Percentiles rank a stretch among this genome's conserved stretches.
phyloP scores from a whole-genome alignment of 2,329 filamentous ascomycete species.

The Septoria petroselini region DNA sequence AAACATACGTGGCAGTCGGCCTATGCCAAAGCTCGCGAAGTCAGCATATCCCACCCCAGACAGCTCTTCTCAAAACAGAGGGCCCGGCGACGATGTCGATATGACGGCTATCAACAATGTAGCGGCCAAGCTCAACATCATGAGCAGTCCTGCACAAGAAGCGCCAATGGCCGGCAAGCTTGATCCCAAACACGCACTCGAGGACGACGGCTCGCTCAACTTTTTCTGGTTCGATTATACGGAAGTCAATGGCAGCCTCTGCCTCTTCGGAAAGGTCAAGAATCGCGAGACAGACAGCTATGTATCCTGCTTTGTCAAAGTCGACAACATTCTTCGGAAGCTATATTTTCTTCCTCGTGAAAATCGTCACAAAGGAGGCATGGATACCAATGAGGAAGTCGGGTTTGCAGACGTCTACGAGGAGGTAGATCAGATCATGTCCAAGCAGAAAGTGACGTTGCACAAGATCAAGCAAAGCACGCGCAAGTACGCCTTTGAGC shows the following conservation, averaged over 20 bases:
- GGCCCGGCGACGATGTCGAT: conserved; percentile 55
- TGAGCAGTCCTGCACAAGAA: conserved; percentile 71
- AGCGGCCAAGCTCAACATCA: conserved; percentile 78
- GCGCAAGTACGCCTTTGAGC: conserved; percentile 93
- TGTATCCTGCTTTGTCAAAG: conserved; percentile 90
- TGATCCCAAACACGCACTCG: conserved; percentile 78
- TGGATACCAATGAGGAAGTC: conserved; percentile 71
- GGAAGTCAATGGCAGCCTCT: conserved; percentile 85
- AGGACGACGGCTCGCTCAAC: conserved; percentile 83
- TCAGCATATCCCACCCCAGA: conserved; percentile 65
- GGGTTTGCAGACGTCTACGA: conserved; percentile 85
- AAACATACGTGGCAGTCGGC: conserved; percentile 79
- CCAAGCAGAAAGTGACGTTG: conserved; percentile 76
- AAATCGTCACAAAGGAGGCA: conserved; percentile 56
- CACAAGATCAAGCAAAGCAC: conserved; percentile 90
- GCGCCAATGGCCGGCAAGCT: conserved; percentile 71
- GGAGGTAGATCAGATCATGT: conserved; percentile 87
- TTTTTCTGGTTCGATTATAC: conserved; percentile 98
- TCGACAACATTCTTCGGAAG: conserved; percentile 91
- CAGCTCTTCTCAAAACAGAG: conserved; percentile 71
- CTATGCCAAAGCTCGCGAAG: conserved; percentile 69
- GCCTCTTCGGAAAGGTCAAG: conserved; percentile 91
- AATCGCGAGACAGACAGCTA: conserved; percentile 77
- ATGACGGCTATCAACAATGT: conserved; percentile 89
- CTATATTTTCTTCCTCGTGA: conserved; percentile 88